Conservation (phyloP, 441 rosid genomes). For the Raphanus hybrid region DNA sequence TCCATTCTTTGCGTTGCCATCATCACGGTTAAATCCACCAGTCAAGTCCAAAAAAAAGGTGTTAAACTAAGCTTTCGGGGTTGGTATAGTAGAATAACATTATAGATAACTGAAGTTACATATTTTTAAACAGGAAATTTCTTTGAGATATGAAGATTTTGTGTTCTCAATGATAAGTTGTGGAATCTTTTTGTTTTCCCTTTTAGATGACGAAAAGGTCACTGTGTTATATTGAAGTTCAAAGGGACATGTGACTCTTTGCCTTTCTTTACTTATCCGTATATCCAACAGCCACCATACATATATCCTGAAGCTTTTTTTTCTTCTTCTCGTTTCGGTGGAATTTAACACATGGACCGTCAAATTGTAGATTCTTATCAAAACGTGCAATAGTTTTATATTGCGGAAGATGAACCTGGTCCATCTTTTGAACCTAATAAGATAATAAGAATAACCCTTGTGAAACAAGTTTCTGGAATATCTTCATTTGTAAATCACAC, state of each 20-base stretch:
- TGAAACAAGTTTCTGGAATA: not conserved
- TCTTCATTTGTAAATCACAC: not conserved
- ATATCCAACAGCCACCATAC: conserved; percentile 22
- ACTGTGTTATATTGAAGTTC: conserved; percentile 14
- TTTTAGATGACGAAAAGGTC: not conserved
- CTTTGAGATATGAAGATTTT: not conserved
- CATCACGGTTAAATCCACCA: too few species aligned
- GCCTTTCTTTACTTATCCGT: conserved; percentile 6
- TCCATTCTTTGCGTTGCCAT: not conserved
- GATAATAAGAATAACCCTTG: not conserved
- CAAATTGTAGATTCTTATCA: conserved; percentile 1
- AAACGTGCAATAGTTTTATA: conserved; percentile 1
- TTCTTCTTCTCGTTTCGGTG: not conserved
- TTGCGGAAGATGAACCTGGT: not conserved
- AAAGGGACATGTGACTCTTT: conserved; percentile 29
- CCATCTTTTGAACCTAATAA: not conserved
- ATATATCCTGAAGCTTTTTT: not conserved
- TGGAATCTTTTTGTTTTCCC: not conserved
- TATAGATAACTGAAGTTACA: too few species aligned
- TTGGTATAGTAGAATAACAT: too few species aligned
- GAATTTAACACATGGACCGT: conserved; percentile 19
- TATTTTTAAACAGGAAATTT: too few species aligned
- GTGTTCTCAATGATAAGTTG: not conserved
- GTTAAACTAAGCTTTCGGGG: too few species aligned
- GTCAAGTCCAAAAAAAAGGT: not conserved